phyloP scores from a whole-genome alignment of 2,329 filamentous ascomycete genomes.

The Metarhizium anisopliae region DNA sequence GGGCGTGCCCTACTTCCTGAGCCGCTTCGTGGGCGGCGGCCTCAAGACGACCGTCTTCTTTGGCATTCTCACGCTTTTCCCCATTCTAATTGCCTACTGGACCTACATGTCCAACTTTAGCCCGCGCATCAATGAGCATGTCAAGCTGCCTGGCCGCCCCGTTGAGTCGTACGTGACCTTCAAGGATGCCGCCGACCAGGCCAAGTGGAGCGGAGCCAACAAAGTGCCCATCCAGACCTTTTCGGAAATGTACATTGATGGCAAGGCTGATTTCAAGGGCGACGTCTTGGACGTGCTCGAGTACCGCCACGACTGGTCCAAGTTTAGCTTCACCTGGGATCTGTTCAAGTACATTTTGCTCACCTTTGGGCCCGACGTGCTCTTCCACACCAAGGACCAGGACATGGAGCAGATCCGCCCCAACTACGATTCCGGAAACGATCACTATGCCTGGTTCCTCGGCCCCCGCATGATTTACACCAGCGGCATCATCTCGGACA shows the following conservation, averaged over 20 bases:
- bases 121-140: conserved; percentile 85
- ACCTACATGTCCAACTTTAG: conserved; percentile 66
- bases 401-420: conserved; percentile 90
- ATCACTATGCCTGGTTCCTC: conserved; percentile 95
- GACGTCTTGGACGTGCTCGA: conserved; percentile 79
- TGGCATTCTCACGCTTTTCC: conserved; percentile 42
- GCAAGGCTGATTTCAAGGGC: conserved; percentile 85
- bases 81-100: conserved; percentile 75
- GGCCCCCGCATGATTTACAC: conserved; percentile 98
- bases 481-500: conserved; percentile 61
- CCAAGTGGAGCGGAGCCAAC: conserved; percentile 62
- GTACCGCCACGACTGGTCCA: conserved; percentile 89
- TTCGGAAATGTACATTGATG: conserved; percentile 90
- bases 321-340: conserved; percentile 74
- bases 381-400: conserved; percentile 78
- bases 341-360: conserved; percentile 79
- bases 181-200: conserved; percentile 44
- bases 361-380: conserved; percentile 73
- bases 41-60: conserved; percentile 84
- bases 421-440: conserved; percentile 91
- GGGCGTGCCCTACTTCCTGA: conserved; percentile 57
- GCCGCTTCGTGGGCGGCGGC: conserved; percentile 72
- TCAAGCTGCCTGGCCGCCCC: conserved; percentile 68
- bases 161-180: conserved; percentile 82
- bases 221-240: conserved; percentile 51